phyloP scores from a whole-genome alignment of 164 flowering plant genomes.

The Vitis labrusca region DNA sequence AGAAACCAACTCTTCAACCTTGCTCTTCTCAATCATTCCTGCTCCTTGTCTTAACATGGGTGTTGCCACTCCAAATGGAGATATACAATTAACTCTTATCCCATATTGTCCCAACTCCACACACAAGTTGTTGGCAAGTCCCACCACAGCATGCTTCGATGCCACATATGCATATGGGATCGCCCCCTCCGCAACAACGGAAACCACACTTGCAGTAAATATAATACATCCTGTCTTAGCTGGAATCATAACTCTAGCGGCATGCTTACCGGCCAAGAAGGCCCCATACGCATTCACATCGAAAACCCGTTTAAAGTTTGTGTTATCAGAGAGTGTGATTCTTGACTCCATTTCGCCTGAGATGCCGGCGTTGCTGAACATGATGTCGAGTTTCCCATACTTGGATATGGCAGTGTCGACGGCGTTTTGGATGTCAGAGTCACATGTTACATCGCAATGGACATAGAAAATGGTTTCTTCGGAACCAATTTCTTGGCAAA shows the following conservation, averaged over 20 bases:
- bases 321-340: conserved; percentile 7
- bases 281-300: conserved; percentile 21
- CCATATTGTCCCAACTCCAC: conserved; percentile 24
- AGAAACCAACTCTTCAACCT: neutral
- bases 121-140: conserved; percentile 17
- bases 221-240: conserved; percentile 17
- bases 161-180: conserved; percentile 11
- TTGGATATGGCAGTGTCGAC: conserved; percentile 26
- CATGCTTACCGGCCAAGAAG: conserved; percentile 30
- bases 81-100: conserved; percentile 21
- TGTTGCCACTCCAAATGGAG: conserved; percentile 16
- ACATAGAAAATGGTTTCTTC: conserved; percentile 14
- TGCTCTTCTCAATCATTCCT: conserved; percentile 4
- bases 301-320: conserved; percentile 21
- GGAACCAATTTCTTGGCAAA: conserved; percentile 12
- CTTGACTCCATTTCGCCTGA: conserved; percentile 5
- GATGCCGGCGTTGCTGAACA: conserved; percentile 54
- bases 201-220: conserved; percentile 19
- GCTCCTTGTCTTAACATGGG: conserved; percentile 11
- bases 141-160: conserved; percentile 27
- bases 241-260: conserved; percentile 32
- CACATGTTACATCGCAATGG: conserved; percentile 39
- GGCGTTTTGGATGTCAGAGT: conserved; percentile 21
- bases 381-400: conserved; percentile 43
- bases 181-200: conserved; percentile 7